Conservation (phyloP, 1,284 basidiomycete species). For the Caloboletus inedulis region DNA sequence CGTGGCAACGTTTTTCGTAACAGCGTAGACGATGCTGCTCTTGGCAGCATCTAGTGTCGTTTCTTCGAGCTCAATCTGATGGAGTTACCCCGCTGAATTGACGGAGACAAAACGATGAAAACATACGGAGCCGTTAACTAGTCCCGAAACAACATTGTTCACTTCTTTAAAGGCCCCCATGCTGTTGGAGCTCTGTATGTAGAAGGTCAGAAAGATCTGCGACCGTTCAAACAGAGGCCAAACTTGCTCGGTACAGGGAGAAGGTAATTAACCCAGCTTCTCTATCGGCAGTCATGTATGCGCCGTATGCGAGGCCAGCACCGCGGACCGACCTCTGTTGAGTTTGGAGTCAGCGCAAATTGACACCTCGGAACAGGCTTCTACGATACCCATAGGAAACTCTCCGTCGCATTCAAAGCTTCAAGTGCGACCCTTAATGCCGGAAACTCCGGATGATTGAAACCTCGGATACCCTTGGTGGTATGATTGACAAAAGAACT, state of each 20-base stretch:
- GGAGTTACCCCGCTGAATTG: slow-evolving; percentile 5
- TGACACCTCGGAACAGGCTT: not conserved
- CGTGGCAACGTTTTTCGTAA: slow-evolving; percentile 81
- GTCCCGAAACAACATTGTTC: slow-evolving; percentile 66
- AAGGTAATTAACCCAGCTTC: slow-evolving; percentile 85
- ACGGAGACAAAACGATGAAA: not conserved
- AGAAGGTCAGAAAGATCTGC: slow-evolving; percentile 7
- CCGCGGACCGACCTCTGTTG: slow-evolving; percentile 80
- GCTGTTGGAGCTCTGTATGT: slow-evolving; percentile 77
- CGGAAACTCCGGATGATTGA: slow-evolving; percentile 81
- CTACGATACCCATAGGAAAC: slow-evolving; percentile 82
- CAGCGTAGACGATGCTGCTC: slow-evolving; percentile 83
- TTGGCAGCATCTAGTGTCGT: slow-evolving; percentile 90
- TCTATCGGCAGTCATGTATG: slow-evolving; percentile 73
- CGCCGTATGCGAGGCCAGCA: slow-evolving; percentile 92
- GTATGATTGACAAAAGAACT: slow-evolving; percentile 86
- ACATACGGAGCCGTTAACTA: slow-evolving; percentile 78
- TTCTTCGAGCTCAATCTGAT: slow-evolving; percentile 78
- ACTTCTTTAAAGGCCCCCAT: slow-evolving; percentile 84
- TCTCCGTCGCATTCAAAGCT: slow-evolving; percentile 91
- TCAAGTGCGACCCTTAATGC: slow-evolving; percentile 83
- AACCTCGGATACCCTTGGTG: slow-evolving; percentile 77
- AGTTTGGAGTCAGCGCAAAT: slow-evolving; percentile 14
- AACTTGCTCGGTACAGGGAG: slow-evolving; percentile 74
- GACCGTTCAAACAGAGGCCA: not conserved